Conservation (phyloP, 371 early-diverging fungal species). For the Lichtheimia ornata region DNA sequence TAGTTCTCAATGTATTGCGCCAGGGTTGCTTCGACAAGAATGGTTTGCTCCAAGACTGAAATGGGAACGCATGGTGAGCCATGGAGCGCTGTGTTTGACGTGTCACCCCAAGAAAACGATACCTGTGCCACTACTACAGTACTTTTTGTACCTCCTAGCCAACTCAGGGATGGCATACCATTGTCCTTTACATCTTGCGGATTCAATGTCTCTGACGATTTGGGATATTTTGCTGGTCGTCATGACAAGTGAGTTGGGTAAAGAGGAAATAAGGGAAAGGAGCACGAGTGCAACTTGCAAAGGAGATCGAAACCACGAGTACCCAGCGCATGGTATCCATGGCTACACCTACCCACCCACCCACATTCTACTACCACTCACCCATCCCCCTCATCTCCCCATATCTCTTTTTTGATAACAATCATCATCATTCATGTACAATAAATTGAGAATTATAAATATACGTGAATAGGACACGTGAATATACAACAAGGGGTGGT, state of each 20-base stretch:
- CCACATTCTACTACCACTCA: too few species aligned
- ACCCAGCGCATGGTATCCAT: too few species aligned
- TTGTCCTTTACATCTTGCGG: conserved; percentile 57
- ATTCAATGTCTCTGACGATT: conserved; percentile 48
- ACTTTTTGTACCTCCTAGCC: conserved; percentile 65
- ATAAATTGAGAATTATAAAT: neutral
- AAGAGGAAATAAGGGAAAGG: neutral
- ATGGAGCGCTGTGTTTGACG: too few species aligned
- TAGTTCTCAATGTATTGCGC: neutral
- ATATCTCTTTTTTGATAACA: too few species aligned
- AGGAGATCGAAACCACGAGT: too few species aligned
- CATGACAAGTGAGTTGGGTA: neutral
- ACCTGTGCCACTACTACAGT: conserved; percentile 66
- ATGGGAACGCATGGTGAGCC: neutral
- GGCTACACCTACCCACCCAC: too few species aligned
- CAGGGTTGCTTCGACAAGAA: conserved; percentile 6
- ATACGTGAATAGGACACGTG: neutral
- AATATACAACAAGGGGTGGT: neutral
- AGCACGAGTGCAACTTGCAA: conserved; percentile 5
- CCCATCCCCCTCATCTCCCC: too few species aligned
- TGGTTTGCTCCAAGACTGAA: conserved; percentile 9
- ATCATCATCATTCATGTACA: too few species aligned
- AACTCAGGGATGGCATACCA: conserved; percentile 63
- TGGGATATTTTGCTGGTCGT: conserved; percentile 7
- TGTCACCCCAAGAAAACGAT: conserved; percentile 5